Base-by-base conservation (phyloP, 2,329 filamentous ascomycete species). In the Didymella pinodella region DNA sequence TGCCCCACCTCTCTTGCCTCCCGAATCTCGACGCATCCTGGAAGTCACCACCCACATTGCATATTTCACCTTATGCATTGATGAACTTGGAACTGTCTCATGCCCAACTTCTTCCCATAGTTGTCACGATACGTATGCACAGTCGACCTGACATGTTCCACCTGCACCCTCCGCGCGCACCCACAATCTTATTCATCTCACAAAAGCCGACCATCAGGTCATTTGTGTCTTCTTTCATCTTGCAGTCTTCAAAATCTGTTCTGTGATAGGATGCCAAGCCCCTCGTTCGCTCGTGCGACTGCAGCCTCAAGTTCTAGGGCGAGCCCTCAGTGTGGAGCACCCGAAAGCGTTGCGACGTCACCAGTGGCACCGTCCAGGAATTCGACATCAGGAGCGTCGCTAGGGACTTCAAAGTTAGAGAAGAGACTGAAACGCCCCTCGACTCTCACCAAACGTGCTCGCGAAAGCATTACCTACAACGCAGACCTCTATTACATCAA, bases 271-370 rank as follows among this genome's bases (percentile, higher is more conserved):
- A 70, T 70, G 66, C 10, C 54, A 2, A 44, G 54, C n/a, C 64
- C 68, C 36, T 66, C 65, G 5, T 70, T 68, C 28, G 60, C 65
- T 10, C 66, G 65, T 44, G 57, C 64, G 40, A 70, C 66, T 51
- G 45, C 58, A 12, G 63, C 67, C 6, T 67, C 67, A 20, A 54
- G 40, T 11, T 54, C 57, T 11, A 62, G 40, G 41, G 45, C 48
- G 8, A 62, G 41, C 25, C 54, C 47, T 5, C 47, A 34, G n/a
- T 11, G 57, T 38, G 32, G 47, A 7, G 59, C 38, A 25, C 41
- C 34, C 10, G 25, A 45, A 11, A 26, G 41, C 11, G 7, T 29
- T 2, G 25, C 36, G 14, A 41, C 32, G 8, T n/a, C 41, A 18
- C 41, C 18, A 6, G n/a, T 7, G 26, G 32, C 32, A n/a, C 41